Conservation (phyloP, 1,284 basidiomycete species). For the Pisolithus thermaeus region DNA sequence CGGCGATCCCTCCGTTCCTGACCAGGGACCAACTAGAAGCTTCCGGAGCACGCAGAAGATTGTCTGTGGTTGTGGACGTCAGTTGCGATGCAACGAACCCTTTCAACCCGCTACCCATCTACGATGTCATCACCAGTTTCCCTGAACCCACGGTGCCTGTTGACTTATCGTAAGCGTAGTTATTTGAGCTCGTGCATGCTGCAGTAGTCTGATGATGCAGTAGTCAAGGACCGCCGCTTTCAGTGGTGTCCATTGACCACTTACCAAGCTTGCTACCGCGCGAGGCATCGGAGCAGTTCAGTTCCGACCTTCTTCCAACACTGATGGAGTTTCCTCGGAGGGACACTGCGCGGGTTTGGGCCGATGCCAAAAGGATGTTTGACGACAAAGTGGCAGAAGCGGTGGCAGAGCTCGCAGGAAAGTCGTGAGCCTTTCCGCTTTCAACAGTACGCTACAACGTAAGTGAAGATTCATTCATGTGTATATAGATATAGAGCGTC, state of each 20-base stretch:
- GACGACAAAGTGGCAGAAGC: conserved; percentile 57
- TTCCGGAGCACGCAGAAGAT: conserved; percentile 65
- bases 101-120: conserved; percentile 97
- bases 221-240: conserved; percentile 52
- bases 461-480: no score
- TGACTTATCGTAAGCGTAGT: conserved; percentile 58
- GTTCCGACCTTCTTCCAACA: conserved; percentile 83
- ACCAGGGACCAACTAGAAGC: conserved; percentile 68
- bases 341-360: conserved; percentile 75
- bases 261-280: conserved; percentile 93
- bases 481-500: no score
- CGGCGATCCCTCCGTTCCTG: conserved; percentile 86
- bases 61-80: conserved; percentile 93
- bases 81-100: conserved; percentile 99
- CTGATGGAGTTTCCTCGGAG: conserved; percentile 74
- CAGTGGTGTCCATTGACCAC: conserved; percentile 96
- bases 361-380: conserved; percentile 85
- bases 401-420: conserved; percentile 34
- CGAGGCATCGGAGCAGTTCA: conserved; percentile 97
- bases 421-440: not conserved
- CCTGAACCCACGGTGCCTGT: conserved; percentile 90
- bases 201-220: conserved; percentile 4
- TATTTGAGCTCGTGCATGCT: not conserved
- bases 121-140: conserved; percentile 94
- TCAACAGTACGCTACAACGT: no score